Evolutionary conservation across 345 rosid species (phyloP).

Genomic region (Acer campestre): DNA sequence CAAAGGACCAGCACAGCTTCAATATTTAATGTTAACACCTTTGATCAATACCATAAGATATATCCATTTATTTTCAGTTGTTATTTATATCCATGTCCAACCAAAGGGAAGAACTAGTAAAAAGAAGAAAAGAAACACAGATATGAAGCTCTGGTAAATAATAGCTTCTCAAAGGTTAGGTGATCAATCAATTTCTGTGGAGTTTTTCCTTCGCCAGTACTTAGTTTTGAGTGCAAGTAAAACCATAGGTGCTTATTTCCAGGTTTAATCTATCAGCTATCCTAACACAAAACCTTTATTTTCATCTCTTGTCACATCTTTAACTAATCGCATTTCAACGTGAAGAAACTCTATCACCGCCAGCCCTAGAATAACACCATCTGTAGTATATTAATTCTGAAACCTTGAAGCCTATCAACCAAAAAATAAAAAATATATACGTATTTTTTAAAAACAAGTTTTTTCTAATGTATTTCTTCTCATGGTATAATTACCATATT

Average conservation of each 20-base stretch:
- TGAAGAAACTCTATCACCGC: background rate
- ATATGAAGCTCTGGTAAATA: background rate
- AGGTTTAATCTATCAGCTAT: background rate
- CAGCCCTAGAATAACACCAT: background rate
- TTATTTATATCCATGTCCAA: background rate
- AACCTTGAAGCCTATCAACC: background rate
- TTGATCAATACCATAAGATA: background rate
- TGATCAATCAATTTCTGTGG: background rate
- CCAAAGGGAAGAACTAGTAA: background rate
- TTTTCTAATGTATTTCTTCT: background rate
- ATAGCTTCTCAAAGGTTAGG: background rate
- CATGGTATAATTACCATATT: background rate
- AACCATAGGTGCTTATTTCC: background rate
- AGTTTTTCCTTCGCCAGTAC: background rate
- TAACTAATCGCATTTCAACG: background rate
- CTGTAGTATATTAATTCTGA: background rate
- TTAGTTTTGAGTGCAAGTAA: background rate
- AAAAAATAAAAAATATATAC: background rate
- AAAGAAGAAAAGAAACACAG: background rate
- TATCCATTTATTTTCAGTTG: background rate
- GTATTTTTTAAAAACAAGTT: background rate
- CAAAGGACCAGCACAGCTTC: background rate
- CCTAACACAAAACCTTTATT: background rate
- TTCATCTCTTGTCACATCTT: background rate
- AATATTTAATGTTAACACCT: background rate